These are phyloP conservation scores for rapeseed (Brassica napus) DNA, from an alignment of 345 rosid species.

Conservation along the genomic window Da-Ae NC_063449.1:43762501-43763000, in stretches of 20 bases:
- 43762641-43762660: not conserved
- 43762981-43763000: slow-evolving; percentile 72
- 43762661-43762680: slow-evolving; percentile 24
- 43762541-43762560: no score
- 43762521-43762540: no score
- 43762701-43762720: slow-evolving; percentile 83
- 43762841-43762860: slow-evolving; percentile 69
- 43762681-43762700: slow-evolving; percentile 86
- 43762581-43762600: no score
- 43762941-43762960: slow-evolving; percentile 67
- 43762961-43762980: slow-evolving; percentile 67
- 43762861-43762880: slow-evolving; percentile 70
- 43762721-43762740: slow-evolving; percentile 70
- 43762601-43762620: no score
- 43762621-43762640: not conserved
- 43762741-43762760: slow-evolving; percentile 67
- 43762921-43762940: slow-evolving; percentile 77
- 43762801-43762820: slow-evolving; percentile 60
- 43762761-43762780: slow-evolving; percentile 66
- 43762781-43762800: slow-evolving; percentile 57
- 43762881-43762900: slow-evolving; percentile 75
- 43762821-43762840: slow-evolving; percentile 64
- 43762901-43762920: slow-evolving; percentile 70
- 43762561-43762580: no score
- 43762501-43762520: no score